Percentiles rank a stretch among this genome's conserved stretches.
phyloP scores from a whole-genome alignment of 1,284 basidiomycete species.

The Marasmius fiardii region DNA sequence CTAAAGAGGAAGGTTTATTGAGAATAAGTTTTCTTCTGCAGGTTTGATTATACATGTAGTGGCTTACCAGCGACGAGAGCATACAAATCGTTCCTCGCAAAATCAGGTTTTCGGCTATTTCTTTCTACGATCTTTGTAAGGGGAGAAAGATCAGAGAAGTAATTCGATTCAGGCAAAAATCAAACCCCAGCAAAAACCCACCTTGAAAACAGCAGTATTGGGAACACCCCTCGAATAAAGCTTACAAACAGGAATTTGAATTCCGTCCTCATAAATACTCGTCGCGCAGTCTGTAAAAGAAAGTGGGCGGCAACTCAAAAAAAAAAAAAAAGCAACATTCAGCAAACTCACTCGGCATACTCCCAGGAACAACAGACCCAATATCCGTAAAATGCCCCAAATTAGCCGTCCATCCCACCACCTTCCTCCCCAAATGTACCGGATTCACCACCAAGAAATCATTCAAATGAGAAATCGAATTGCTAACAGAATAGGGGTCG shows the following conservation, averaged over 20 bases:
- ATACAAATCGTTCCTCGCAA: conserved; percentile 25
- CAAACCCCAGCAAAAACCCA: not conserved
- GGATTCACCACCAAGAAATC: conserved; percentile 25
- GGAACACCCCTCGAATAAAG: conserved; percentile 23
- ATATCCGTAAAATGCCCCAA: conserved; percentile 24
- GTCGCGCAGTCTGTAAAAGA: conserved; percentile 15
- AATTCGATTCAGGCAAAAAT: not conserved
- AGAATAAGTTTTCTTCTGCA: not conserved
- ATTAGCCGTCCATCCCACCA: conserved; percentile 23
- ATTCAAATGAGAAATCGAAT: conserved; percentile 24
- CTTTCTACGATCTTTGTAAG: conserved; percentile 22
- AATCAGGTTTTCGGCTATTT: conserved; percentile 27
- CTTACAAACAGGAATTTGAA: conserved; percentile 28
- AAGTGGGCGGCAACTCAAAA: no score
- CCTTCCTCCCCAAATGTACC: conserved; percentile 18
- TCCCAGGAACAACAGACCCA: conserved; percentile 12
- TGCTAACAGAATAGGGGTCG: conserved; percentile 18
- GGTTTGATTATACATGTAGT: not conserved
- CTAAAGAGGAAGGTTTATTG: conserved; percentile 1
- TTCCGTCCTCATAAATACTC: conserved; percentile 26
- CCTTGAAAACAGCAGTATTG: conserved; percentile 22
- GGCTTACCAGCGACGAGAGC: conserved; percentile 24
- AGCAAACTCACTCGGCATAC: conserved; percentile 20
- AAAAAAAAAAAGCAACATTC: not conserved
- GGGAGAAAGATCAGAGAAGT: not conserved